Conservation (phyloP, 2,329 filamentous ascomycete species). For the Talaromyces piceae region DNA sequence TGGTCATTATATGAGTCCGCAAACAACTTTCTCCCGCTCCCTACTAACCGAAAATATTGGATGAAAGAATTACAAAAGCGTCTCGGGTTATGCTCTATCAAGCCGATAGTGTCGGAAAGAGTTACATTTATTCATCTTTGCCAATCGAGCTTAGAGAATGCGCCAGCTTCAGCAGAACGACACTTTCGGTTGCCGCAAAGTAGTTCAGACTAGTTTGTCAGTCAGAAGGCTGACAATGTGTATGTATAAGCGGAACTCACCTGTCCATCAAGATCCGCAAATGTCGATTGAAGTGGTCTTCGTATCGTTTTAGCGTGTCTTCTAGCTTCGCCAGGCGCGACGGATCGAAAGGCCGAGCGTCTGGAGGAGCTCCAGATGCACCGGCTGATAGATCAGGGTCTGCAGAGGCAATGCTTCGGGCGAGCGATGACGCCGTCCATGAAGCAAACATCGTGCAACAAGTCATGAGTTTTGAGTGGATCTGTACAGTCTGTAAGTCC, state of each 20-base stretch:
- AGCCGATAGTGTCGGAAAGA: neutral
- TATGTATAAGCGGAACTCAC: conserved; percentile 16
- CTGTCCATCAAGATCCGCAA: conserved; percentile 90
- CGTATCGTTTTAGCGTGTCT: conserved; percentile 84
- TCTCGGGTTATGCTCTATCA: neutral
- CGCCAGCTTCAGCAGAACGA: conserved; percentile 74
- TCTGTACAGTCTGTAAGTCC: conserved; percentile 46
- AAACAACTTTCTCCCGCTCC: neutral
- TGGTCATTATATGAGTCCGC: neutral
- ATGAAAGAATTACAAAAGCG: neutral
- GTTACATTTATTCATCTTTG: conserved; percentile 29
- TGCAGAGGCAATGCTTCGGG: conserved; percentile 72
- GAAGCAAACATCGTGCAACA: conserved; percentile 91
- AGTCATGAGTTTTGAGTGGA: conserved; percentile 94
- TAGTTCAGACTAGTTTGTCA: conserved; percentile 60
- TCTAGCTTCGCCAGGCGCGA: conserved; percentile 65
- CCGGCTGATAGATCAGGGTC: conserved; percentile 63
- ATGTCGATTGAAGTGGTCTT: conserved; percentile 85
- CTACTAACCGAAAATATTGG: neutral
- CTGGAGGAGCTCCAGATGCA: conserved; percentile 20
- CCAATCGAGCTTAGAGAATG: conserved; percentile 36
- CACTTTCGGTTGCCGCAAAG: conserved; percentile 93
- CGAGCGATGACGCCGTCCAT: conserved; percentile 73
- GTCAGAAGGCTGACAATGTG: neutral
- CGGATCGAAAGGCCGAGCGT: conserved; percentile 47